Base-by-base conservation (phyloP, 139 green algal species). In the Closterium sp. region DNA sequence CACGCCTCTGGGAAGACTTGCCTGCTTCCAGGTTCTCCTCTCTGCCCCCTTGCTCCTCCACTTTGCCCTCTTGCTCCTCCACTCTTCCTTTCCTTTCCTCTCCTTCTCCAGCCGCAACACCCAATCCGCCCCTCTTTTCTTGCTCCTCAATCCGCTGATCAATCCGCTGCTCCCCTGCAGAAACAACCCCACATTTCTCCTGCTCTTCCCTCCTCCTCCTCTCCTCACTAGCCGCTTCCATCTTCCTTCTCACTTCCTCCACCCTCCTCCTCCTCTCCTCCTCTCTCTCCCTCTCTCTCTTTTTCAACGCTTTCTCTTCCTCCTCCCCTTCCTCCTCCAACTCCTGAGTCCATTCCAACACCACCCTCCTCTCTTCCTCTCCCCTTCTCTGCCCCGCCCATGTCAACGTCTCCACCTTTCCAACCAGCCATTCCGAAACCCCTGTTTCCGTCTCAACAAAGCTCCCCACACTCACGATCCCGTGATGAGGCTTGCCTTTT, bases 201-300 rank as follows among this genome's bases (percentile, higher is more conserved):
- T 5, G 31, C 86, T 38, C 31, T 17, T 89, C 86, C 13, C 86
- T 89, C 86, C 31, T 38, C 86, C 86, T 89, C 86, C 31, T 38
- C 86, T 38, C 31, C 86, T 89, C 86, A 34, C 86, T 89, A 34
- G 31, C 86, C 0, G 31, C 31, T 6, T 89, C 86, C 17, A 34
- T 89, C 86, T 89, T 38, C 86, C 86, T 89, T 24, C 31, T 38
- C 86, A 34, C 86, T 17, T 89, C 86, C 86, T 38, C 31, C 86
- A 85, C 86, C 86, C 86, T 89, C 86, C 86, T 38, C 86, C 86
- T 89, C 86, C 86, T 38, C 86, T 38, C 31, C 86, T 38, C 86
- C 86, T 38, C 31, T 38, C 17, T 38, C 17, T 38, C 86, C n/a
- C n/a, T n/a, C 19, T 70, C 17, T 89, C 86, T 38, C 86, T 38